phyloP scores from a whole-genome alignment of 2,329 filamentous ascomycete species.

The Arthrobotrys megalospora region DNA sequence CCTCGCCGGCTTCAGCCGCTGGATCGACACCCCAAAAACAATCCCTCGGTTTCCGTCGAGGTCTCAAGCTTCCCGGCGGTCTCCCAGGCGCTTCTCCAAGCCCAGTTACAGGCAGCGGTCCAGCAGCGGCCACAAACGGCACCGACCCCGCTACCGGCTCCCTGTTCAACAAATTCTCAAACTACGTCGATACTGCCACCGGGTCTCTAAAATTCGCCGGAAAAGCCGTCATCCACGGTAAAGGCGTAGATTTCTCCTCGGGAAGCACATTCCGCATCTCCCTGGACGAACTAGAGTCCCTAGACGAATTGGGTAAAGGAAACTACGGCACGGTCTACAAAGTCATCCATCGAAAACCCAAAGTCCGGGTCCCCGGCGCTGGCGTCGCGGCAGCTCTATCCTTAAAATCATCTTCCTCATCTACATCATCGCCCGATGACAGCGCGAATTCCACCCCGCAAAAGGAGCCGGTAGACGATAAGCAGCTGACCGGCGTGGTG shows the following conservation, averaged over 20 bases:
- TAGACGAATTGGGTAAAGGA: slow-evolving; percentile 95
- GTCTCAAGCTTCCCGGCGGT: slow-evolving; percentile 67
- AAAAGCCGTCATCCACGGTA: slow-evolving; percentile 88
- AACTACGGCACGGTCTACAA: slow-evolving; percentile 99
- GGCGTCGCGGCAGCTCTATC: slow-evolving; percentile 71
- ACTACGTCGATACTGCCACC: slow-evolving; percentile 91
- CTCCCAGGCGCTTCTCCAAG: slow-evolving; percentile 59
- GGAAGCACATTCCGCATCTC: slow-evolving; percentile 94
- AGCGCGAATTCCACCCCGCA: background rate
- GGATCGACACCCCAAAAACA: slow-evolving; percentile 66
- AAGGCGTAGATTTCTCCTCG: slow-evolving; percentile 91
- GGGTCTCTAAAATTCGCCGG: slow-evolving; percentile 93
- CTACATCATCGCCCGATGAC: slow-evolving; percentile 15
- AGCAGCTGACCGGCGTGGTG: slow-evolving; percentile 74
- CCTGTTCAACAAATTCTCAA: slow-evolving; percentile 78
- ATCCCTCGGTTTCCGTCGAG: slow-evolving; percentile 70
- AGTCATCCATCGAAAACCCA: slow-evolving; percentile 82
- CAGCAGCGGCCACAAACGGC: slow-evolving; percentile 54
- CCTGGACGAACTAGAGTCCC: slow-evolving; percentile 91
- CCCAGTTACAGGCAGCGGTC: slow-evolving; percentile 41
- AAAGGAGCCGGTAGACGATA: slow-evolving; percentile 13
- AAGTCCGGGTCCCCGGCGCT: slow-evolving; percentile 73
- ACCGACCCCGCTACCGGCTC: slow-evolving; percentile 65
- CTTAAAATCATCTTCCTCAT: slow-evolving; percentile 58
- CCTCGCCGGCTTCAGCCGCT: slow-evolving; percentile 68